Evolutionary conservation across 2,329 filamentous ascomycete species (phyloP).

Genomic region (Lasiodiplodia sp.): DNA sequence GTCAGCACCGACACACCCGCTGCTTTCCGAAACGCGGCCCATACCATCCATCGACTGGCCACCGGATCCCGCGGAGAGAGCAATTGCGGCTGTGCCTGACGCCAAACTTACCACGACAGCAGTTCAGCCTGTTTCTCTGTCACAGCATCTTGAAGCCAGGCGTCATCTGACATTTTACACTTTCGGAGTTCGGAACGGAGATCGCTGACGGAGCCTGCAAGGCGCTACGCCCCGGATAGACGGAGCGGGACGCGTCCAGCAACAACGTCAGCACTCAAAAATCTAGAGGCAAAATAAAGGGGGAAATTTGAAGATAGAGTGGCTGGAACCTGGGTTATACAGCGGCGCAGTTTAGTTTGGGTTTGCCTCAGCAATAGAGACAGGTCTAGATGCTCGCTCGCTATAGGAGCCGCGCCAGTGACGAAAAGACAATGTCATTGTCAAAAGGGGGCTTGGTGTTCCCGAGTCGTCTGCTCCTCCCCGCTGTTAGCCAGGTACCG

Average conservation of each 20-base stretch:
- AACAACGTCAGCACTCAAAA: background rate
- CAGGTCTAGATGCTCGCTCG: background rate
- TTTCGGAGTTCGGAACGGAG: slow-evolving; percentile 5
- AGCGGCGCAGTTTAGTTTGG: slow-evolving; percentile 3
- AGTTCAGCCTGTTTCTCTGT: background rate
- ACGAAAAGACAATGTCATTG: slow-evolving; percentile 16
- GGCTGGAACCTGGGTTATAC: slow-evolving; percentile 10
- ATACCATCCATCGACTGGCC: background rate
- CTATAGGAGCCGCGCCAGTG: slow-evolving; percentile 8
- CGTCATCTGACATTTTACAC: slow-evolving; percentile 6
- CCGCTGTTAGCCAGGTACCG: slow-evolving; percentile 23
- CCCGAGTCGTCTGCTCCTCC: background rate
- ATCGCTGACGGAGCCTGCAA: background rate
- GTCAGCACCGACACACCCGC: slow-evolving; percentile 8
- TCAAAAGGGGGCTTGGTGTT: background rate
- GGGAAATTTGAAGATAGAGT: slow-evolving; percentile 4
- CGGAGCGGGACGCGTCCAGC: slow-evolving; percentile 12
- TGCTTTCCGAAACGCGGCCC: slow-evolving; percentile 6
- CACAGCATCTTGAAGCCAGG: background rate
- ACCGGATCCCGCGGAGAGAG: background rate
- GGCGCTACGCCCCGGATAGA: slow-evolving; percentile 5
- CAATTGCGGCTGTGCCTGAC: slow-evolving; percentile 21
- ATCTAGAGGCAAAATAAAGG: slow-evolving; percentile 3
- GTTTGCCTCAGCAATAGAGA: background rate
- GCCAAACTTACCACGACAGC: background rate